Base-by-base conservation (phyloP, 306 rosid genomes). In the apple (Malus domestica) region DNA sequence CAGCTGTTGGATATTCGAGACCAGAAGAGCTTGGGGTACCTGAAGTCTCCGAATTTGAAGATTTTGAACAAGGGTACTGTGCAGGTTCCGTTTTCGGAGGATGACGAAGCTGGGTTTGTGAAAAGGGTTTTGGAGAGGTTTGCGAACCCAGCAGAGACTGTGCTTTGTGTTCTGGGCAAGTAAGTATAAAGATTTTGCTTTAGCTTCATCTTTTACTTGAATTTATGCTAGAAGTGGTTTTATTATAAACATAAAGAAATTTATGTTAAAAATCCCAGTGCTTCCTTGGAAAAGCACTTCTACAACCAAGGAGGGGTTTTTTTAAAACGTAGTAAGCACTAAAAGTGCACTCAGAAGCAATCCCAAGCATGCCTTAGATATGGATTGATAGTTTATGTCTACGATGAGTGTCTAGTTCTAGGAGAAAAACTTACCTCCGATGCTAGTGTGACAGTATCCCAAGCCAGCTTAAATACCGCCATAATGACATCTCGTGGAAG, bases 1-100 rank as follows among this genome's bases (percentile, higher is more conserved):
- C 93, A 84, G 89, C 85, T 95, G 16, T 71, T 95, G 89, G 99
- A 95, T 79, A 80, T 95, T 49, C 89, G 99, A 76, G 96, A 88
- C 25, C 76, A 46, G 73, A 92, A 87, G 86, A 86, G 74, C 22
- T 78, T 87, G 88, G 85, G 68, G 84, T 71, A 65, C 72, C 49
- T 95, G 55, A 81, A 67, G 82, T 86, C 97, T 14, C 99, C 99
- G 2, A 95, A 86, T 82, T 85, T 95, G 87, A 89, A 81, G 69
- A 76, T 92, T 76, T 67, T 95, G 73, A 86, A 86, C 32, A 95
- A 95, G 97, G 87, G 70, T 49, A 89, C 79, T 16, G 81, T 83
- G 81, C 86, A 79, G 79, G 88, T 90, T 81, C 85, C 78, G 57
- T 95, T 88, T 78, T 59, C 67, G 0, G 97, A 90, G 46, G 91